Evolutionary conservation across 2,329 filamentous ascomycete genomes (phyloP), one percentile per base, ranked within the genome.

Genomic region (Colletotrichum truncatum): DNA sequence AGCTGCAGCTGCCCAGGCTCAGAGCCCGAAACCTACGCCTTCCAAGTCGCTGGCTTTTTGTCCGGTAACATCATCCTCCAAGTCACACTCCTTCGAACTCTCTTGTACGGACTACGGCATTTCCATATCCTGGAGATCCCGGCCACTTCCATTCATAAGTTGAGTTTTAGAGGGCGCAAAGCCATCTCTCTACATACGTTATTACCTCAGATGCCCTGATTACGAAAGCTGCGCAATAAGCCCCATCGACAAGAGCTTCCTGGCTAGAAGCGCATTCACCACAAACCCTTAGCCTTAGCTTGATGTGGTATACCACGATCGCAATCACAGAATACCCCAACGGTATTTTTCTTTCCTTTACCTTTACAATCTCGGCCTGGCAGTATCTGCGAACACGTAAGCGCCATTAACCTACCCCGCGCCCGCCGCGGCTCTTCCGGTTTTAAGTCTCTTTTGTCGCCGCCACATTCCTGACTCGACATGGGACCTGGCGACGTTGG

Each of bases 341-440:
- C n/a, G 9, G 32, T 21, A 23, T 16, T 36, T 21, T 16, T 23
- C 23, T 39, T 8, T 11, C 11, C 16, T 14, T 32, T n/a, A 41
- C 23, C 21, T 21, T 25, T 14, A 46, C 38, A 28, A 14, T 51
- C 6, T 14, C 23, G 25, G 25, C 23, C 25, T 30, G 25, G 23
- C 46, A 59, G 16, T 39, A 41, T 41, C 34, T 18, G 36, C 41
- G 26, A 52, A 34, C 34, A 51, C 16, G 18, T 32, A 62, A 16
- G 25, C 62, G 26, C 57, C 21, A 34, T 38, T 28, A 14, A 41
- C 3, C 21, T 66, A 66, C 63, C 63, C 63, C 63, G 63, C 63
- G 41, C n/a, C 53, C 48, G 28, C 21, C 32, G 52, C 26, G 52
- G 36, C 21, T 43, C 48, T 32, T 23, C 43, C 34, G 57, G 36